Base-by-base conservation (phyloP, 805 yeast species). In the Wickerhamiella hasegawae region DNA sequence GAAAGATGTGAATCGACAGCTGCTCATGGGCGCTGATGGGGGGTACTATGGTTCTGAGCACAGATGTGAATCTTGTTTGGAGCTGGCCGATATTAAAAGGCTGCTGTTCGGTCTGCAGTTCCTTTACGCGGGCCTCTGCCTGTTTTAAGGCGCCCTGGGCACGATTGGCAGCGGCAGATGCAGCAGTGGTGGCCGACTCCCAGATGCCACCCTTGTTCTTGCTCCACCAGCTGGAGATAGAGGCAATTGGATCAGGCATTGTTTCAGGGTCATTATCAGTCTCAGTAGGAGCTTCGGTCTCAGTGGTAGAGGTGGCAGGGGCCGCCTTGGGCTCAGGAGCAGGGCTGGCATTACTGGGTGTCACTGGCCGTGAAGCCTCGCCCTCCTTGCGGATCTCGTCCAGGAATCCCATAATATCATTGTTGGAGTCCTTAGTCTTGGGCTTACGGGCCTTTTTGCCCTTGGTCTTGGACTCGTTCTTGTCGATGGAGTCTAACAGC, bases 11-110 rank as follows among this genome's bases (percentile, higher is more conserved):
- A 31, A 63, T 55, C 31, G 49, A 46, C 22, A 62, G 54, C 44
- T 62, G 65, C 45, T 62, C 67, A 38, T 62, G 67, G 20, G 55
- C 53, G 22, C 49, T 31, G 31, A 62, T 63, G 5, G 67, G 68
- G 11, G 67, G 67, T 5, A 62, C 68, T 32, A 62, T 60, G 10
- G 61, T 57, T 33, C 53, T 52, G 34, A 62, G 42, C 3, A 62
- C 66, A 10, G 61, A 45, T 1, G 59, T 45, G 10, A 62, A 40
- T 4, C 62, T 46, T 26, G 50, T 44, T 32, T 58, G 60, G 12
- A 52, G 38, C n/a, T 46, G 40, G 30, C 32, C 35, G 16, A 45
- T 37, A n/a, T 39, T 36, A 33, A 46, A 40, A 27, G 39, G 43
- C 37, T 45, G 45, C 11, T 41, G 43, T n/a, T 39, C 38, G n/a